These are phyloP conservation scores for Backusella westeae DNA, from an alignment of 192 early-diverging fungal genomes.

Conservation along the genomic window DNA sequence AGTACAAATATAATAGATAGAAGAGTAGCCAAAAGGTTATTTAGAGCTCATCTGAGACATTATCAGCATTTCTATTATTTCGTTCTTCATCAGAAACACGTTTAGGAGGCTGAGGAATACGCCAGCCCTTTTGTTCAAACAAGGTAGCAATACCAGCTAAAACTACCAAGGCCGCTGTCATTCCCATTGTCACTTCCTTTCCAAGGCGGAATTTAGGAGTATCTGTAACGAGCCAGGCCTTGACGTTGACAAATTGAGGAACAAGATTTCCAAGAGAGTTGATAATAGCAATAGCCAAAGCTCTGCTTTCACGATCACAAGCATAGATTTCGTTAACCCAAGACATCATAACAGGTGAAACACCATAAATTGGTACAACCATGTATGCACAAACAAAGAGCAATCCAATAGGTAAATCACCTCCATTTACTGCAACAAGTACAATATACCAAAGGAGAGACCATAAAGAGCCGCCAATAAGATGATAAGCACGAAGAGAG, in stretches of 20 bases:
- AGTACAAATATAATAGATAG: background rate
- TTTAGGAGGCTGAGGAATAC: background rate
- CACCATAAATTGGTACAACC: constrained; percentile 20
- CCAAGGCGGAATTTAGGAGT: constrained; percentile 17
- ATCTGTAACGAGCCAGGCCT: constrained; percentile 12
- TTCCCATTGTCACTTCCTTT: constrained; percentile 5
- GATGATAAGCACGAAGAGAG: constrained; percentile 12
- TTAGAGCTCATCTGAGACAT: background rate
- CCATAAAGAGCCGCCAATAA: constrained; percentile 12
- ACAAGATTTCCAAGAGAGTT: constrained; percentile 27
- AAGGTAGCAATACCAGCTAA: background rate
- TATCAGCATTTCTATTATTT: background rate
- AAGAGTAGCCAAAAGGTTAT: background rate
- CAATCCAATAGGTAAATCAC: constrained; percentile 11
- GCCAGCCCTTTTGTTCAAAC: background rate
- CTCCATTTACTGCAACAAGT: constrained; percentile 25
- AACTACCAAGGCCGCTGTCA: background rate
- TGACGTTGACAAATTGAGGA: constrained; percentile 26
- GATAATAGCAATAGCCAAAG: constrained; percentile 25
- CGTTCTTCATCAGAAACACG: constrained; percentile 4
- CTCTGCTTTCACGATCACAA: constrained; percentile 23
- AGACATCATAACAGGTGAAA: constrained; percentile 27
- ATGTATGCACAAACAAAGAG: constrained; percentile 25
- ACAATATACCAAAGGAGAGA: constrained; percentile 23
- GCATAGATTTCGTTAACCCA: constrained; percentile 29